Conservation (phyloP, 768 basidiomycete species). For the Infundibulicybe gibba region DNA sequence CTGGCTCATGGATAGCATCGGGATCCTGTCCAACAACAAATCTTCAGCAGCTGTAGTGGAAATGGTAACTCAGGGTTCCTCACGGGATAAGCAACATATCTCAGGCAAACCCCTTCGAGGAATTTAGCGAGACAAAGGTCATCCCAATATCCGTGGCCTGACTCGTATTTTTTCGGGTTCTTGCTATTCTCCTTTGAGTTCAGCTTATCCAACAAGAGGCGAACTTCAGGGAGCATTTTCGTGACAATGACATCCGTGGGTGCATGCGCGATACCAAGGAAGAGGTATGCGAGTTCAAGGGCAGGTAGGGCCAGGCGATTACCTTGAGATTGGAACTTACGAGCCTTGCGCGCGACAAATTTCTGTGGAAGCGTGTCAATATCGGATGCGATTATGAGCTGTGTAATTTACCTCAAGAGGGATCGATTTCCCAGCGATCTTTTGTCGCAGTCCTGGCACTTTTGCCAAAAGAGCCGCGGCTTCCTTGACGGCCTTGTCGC, state of each 20-base stretch:
- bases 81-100: slow-evolving; percentile 86
- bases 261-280: slow-evolving; percentile 73
- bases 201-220: slow-evolving; percentile 41
- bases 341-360: slow-evolving; percentile 79
- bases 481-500: slow-evolving; percentile 30
- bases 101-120: slow-evolving; percentile 77
- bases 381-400: neutral
- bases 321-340: slow-evolving; percentile 76
- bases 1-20: slow-evolving; percentile 48
- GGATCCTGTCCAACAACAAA: slow-evolving; percentile 39
- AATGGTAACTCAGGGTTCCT: slow-evolving; percentile 17
- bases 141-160: slow-evolving; percentile 72
- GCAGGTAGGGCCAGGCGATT: slow-evolving; percentile 71
- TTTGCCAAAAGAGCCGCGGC: slow-evolving; percentile 63
- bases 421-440: slow-evolving; percentile 74
- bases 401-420: slow-evolving; percentile 44
- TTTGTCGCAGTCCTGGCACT: slow-evolving; percentile 76
- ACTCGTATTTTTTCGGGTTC: slow-evolving; percentile 33
- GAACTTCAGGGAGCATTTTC: slow-evolving; percentile 67
- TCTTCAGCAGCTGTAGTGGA: neutral
- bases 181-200: slow-evolving; percentile 17
- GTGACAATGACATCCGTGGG: slow-evolving; percentile 57
- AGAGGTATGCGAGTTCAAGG: slow-evolving; percentile 83
- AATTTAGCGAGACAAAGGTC: slow-evolving; percentile 80
- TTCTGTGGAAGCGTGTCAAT: slow-evolving; percentile 44